Evolutionary conservation across 2,329 filamentous ascomycete species (phyloP), one percentile per base, ranked within the genome.

Genomic region (Incumbomyces lentus): DNA sequence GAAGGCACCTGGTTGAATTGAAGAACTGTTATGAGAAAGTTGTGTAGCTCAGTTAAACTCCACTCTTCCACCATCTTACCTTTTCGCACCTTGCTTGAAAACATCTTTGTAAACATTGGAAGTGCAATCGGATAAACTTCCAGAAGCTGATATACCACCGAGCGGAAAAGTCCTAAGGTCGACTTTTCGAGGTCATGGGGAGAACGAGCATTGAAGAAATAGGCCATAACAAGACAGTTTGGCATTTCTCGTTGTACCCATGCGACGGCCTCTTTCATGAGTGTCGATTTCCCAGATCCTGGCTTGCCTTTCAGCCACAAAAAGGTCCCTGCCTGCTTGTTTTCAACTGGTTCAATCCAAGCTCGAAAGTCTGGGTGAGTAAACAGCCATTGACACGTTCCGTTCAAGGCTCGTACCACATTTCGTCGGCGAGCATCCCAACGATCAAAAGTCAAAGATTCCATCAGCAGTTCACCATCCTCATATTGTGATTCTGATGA

Each of bases 101-200:
- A 39, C 6, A 3, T 39, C 5, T 6, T 18, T 12, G 32, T 22
- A 12, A 48, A 46, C 11, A 39, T 18, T 12, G 11, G 10, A 2
- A 11, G 16, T 10, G 14, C 48, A 17, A 18, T 52, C 45, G 33
- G 40, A 11, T 52, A 52, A 17, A 68, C 60, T 0, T 60, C 5
- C 5, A 42, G 18, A 4, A 42, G 4, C 14, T 31, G 39, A 14
- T 30, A 14, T 18, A 42, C 6, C 6, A 42, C 44, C 0, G 72
- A 72, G 2, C 73, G 64, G 49, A 74, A 76, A 58, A 79, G 65
- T 0, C 76, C 75, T 0, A 59, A 22, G 0, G 64, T 61, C 0
- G 72, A 67, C 44, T 62, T 73, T 39, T 78, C 70, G 7, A 72
- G 54, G 3, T 58, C 31, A 0, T 61, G 57, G 13, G 70, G 71